Evolutionary conservation across 352 stramenopile genomes (phyloP).

Genomic region (Pythium chondricola): DNA sequence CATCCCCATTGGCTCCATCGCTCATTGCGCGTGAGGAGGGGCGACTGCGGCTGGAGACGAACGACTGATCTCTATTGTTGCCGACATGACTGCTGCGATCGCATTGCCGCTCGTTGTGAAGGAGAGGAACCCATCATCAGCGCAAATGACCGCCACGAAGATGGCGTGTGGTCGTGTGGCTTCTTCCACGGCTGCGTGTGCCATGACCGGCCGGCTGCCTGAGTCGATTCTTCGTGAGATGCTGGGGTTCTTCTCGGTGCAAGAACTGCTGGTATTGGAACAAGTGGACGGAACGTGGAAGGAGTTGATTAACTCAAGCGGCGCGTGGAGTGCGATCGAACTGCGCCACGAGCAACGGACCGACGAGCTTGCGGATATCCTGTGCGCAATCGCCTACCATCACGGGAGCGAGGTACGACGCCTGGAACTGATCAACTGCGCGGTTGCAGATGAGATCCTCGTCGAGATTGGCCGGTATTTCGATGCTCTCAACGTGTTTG

Average conservation of each 20-base stretch:
- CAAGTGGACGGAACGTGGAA: constrained; percentile 32
- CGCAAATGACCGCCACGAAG: neutral
- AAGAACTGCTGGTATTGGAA: constrained; percentile 50
- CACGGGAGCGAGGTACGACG: constrained; percentile 34
- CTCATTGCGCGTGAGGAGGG: too few relatives aligned
- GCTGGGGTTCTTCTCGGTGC: constrained; percentile 38
- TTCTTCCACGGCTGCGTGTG: neutral
- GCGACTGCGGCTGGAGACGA: neutral
- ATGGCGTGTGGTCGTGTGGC: neutral
- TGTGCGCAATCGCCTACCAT: constrained; percentile 24
- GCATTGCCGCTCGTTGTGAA: neutral
- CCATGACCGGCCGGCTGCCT: constrained; percentile 12
- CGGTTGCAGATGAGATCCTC: constrained; percentile 27
- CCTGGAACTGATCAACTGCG: constrained; percentile 43
- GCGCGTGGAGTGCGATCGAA: constrained; percentile 27
- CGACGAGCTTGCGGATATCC: constrained; percentile 18
- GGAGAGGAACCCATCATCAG: neutral
- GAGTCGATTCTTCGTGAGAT: constrained; percentile 31
- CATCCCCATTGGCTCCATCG: constrained; percentile 5
- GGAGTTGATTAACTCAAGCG: constrained; percentile 18
- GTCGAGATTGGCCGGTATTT: constrained; percentile 30
- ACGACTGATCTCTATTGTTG: neutral
- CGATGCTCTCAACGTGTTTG: constrained; percentile 28
- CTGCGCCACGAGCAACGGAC: constrained; percentile 30
- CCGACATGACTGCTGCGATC: neutral